Conservation (phyloP, 139 green algal genomes). For the Haematococcus sp. region DNA sequence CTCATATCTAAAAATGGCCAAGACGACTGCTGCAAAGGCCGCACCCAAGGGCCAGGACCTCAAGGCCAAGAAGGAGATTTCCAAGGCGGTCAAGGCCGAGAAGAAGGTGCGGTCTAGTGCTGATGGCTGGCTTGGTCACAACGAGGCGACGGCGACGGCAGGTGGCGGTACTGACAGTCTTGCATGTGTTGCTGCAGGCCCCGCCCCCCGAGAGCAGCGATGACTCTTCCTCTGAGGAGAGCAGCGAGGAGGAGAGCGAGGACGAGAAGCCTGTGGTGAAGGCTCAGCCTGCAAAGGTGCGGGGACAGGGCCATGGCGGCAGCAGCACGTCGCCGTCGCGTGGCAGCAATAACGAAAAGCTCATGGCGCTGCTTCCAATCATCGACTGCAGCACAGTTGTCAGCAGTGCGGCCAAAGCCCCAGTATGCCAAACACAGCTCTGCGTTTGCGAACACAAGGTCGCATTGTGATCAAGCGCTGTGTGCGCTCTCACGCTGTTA, state of each 20-base stretch:
- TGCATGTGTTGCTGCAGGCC: slow-evolving; percentile 5
- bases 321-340: not conserved
- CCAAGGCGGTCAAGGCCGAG: slow-evolving; percentile 24
- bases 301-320: not conserved
- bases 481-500: too few species aligned
- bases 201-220: slow-evolving; percentile 3
- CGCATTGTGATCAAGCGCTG: too few species aligned
- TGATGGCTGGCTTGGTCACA: not conserved
- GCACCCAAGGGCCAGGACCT: too few species aligned
- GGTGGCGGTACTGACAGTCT: slow-evolving; percentile 10
- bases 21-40: too few species aligned
- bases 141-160: not conserved
- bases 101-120: slow-evolving; percentile 17
- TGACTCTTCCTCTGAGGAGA: slow-evolving; percentile 4
- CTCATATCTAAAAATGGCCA: too few species aligned
- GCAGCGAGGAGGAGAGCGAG: slow-evolving; percentile 13
- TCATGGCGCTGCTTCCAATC: too few species aligned
- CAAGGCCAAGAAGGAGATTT: slow-evolving; percentile 20
- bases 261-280: slow-evolving; percentile 20
- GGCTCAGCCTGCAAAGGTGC: slow-evolving; percentile 28
- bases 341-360: not conserved
- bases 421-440: not conserved
- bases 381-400: too few species aligned
- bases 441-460: too few species aligned
- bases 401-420: too few species aligned